Conservation (phyloP, 1,284 basidiomycete species). For the Earliella scabrosa region DNA sequence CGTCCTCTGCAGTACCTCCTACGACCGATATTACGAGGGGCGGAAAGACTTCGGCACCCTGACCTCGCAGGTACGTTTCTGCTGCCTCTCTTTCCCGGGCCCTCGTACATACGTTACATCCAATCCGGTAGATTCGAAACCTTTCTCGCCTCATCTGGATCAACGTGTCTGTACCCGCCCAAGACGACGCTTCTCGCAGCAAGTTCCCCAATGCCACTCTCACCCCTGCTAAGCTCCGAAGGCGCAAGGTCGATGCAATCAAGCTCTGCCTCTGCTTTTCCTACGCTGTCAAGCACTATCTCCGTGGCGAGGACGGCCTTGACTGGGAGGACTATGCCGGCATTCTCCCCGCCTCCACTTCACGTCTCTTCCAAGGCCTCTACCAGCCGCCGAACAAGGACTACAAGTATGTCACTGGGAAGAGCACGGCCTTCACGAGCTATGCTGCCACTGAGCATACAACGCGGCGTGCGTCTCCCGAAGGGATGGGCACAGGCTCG, state of each 20-base stretch:
- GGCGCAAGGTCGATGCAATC: slow-evolving; percentile 73
- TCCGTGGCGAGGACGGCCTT: slow-evolving; percentile 76
- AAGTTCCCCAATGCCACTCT: slow-evolving; percentile 52
- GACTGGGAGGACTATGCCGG: slow-evolving; percentile 68
- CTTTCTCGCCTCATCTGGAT: slow-evolving; percentile 79
- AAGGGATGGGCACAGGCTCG: slow-evolving; percentile 10
- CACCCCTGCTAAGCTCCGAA: slow-evolving; percentile 61
- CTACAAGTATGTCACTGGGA: slow-evolving; percentile 20
- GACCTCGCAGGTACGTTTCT: slow-evolving; percentile 55
- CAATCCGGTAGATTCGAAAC: slow-evolving; percentile 69
- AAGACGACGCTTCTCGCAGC: slow-evolving; percentile 51
- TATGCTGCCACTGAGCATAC: slow-evolving; percentile 40
- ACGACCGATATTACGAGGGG: slow-evolving; percentile 85
- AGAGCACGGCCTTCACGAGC: slow-evolving; percentile 45
- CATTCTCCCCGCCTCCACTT: slow-evolving; percentile 65
- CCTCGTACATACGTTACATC: slow-evolving; percentile 4
- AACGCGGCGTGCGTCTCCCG: slow-evolving; percentile 27
- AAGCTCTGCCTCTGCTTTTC: slow-evolving; percentile 72
- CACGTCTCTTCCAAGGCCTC: slow-evolving; percentile 35
- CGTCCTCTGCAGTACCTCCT: slow-evolving; percentile 67
- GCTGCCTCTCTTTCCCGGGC: background rate
- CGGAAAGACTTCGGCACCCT: slow-evolving; percentile 79
- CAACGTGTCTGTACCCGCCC: slow-evolving; percentile 69
- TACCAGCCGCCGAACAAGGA: slow-evolving; percentile 25
- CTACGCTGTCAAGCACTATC: slow-evolving; percentile 76